phyloP scores from a whole-genome alignment of 2,329 filamentous ascomycete genomes.

The Alternaria triticimaculans region DNA sequence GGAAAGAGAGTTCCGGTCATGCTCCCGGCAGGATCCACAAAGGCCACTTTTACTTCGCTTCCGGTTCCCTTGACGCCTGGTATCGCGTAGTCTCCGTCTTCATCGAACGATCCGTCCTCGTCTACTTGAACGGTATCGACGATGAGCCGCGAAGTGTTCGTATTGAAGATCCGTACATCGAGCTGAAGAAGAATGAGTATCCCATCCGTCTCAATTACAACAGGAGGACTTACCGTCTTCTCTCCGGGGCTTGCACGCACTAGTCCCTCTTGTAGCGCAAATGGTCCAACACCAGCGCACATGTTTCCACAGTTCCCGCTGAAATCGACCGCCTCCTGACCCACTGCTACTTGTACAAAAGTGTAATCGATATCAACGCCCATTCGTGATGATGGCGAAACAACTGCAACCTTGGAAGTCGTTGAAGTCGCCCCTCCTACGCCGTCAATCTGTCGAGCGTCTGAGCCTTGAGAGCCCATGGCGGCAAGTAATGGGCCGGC shows the following conservation, averaged over 20 bases:
- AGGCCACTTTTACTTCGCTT: slow-evolving; percentile 65
- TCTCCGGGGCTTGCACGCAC: slow-evolving; percentile 44
- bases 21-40: slow-evolving; percentile 67
- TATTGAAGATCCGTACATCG: slow-evolving; percentile 68
- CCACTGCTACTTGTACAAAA: slow-evolving; percentile 72
- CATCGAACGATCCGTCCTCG: slow-evolving; percentile 49
- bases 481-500: slow-evolving; percentile 61
- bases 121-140: slow-evolving; percentile 61
- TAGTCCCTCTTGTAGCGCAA: slow-evolving; percentile 63
- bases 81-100: slow-evolving; percentile 64
- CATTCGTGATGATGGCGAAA: slow-evolving; percentile 57
- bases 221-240: slow-evolving; percentile 15
- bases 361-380: slow-evolving; percentile 70
- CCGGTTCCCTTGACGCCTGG: slow-evolving; percentile 67
- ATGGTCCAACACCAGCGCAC: slow-evolving; percentile 70
- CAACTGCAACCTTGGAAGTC: slow-evolving; percentile 72
- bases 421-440: slow-evolving; percentile 72
- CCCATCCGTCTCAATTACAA: not conserved
- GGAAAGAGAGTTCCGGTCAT: slow-evolving; percentile 67
- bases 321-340: slow-evolving; percentile 66
- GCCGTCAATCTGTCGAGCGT: slow-evolving; percentile 73
- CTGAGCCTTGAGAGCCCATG: slow-evolving; percentile 70
- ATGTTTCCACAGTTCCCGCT: slow-evolving; percentile 79
- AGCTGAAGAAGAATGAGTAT: slow-evolving; percentile 19
- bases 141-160: slow-evolving; percentile 69